Conservation (phyloP, 2,329 filamentous ascomycete genomes). For the Dactylonectria estremocensis region DNA sequence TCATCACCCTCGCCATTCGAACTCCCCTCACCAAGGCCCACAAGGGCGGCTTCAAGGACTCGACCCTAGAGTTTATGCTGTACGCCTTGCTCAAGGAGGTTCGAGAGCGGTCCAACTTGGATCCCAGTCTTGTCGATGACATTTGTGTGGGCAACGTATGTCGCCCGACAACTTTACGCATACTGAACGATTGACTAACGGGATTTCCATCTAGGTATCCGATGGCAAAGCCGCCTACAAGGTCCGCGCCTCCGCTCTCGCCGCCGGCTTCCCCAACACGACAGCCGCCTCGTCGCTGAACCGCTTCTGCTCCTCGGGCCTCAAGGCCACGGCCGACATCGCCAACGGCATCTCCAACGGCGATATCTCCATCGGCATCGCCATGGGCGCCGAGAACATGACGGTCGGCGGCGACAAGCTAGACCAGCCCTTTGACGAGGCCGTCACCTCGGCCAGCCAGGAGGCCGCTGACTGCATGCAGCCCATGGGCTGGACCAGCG, state of each 20-base stretch:
- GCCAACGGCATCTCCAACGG: conserved; percentile 87
- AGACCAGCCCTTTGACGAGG: conserved; percentile 81
- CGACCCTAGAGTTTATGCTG: conserved; percentile 87
- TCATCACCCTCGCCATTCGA: conserved; percentile 93
- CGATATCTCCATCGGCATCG: conserved; percentile 89
- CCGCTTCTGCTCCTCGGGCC: conserved; percentile 96
- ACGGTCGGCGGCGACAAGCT: conserved; percentile 79
- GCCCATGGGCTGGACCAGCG: conserved; percentile 98
- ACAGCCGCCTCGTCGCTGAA: conserved; percentile 86
- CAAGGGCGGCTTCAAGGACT: conserved; percentile 98
- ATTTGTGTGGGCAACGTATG: conserved; percentile 91
- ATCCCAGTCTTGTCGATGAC: conserved; percentile 88
- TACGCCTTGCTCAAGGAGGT: conserved; percentile 87
- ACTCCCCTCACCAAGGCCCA: conserved; percentile 90
- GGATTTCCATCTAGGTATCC: conserved; percentile 71
- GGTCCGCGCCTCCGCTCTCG: conserved; percentile 87
- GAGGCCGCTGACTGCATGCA: conserved; percentile 90
- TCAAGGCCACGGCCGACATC: conserved; percentile 96
- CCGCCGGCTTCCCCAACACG: conserved; percentile 95
- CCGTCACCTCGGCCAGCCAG: conserved; percentile 78
- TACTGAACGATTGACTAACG: conserved; percentile 18
- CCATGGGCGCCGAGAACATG: conserved; percentile 93
- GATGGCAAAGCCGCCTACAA: conserved; percentile 93
- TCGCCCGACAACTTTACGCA: not conserved
- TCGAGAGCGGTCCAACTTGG: conserved; percentile 79